Evolutionary conservation across 345 rosid genomes (phyloP).

Genomic region (Acer negundo): DNA sequence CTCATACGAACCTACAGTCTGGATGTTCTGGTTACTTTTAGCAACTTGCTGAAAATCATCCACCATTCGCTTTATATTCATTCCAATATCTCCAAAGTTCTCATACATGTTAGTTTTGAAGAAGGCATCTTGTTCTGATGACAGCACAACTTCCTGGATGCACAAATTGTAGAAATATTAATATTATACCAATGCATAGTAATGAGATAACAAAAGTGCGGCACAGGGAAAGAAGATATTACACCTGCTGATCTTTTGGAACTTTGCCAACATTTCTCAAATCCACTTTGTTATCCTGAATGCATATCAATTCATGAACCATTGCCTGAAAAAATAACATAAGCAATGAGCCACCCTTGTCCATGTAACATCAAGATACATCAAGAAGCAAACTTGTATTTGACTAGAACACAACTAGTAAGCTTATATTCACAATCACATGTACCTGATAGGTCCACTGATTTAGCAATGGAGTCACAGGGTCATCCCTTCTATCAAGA

Average conservation of each 20-base stretch:
- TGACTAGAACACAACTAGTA: conserved; percentile 15
- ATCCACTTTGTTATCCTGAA: conserved; percentile 94
- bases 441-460: conserved; percentile 98
- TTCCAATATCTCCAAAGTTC: conserved; percentile 98
- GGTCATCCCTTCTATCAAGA: conserved; percentile 96
- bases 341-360: conserved; percentile 24
- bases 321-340: conserved; percentile 64
- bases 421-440: conserved; percentile 21
- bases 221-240: conserved; percentile 20
- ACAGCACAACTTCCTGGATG: conserved; percentile 87
- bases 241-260: conserved; percentile 87
- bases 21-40: conserved; percentile 92
- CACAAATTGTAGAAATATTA: conserved; percentile 11
- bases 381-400: conserved; percentile 21
- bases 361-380: conserved; percentile 14
- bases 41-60: conserved; percentile 98
- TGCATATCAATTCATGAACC: conserved; percentile 92
- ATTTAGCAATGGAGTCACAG: conserved; percentile 89
- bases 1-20: conserved; percentile 77
- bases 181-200: not conserved
- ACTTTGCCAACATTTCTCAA: conserved; percentile 64
- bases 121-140: conserved; percentile 92
- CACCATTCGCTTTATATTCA: conserved; percentile 96
- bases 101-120: conserved; percentile 90
- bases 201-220: not conserved